A percentile compares a stretch with the other conserved stretches of the same genome.
Conservation (phyloP, 148 eudicot genomes). For the Nepenthes gracilis region DNA sequence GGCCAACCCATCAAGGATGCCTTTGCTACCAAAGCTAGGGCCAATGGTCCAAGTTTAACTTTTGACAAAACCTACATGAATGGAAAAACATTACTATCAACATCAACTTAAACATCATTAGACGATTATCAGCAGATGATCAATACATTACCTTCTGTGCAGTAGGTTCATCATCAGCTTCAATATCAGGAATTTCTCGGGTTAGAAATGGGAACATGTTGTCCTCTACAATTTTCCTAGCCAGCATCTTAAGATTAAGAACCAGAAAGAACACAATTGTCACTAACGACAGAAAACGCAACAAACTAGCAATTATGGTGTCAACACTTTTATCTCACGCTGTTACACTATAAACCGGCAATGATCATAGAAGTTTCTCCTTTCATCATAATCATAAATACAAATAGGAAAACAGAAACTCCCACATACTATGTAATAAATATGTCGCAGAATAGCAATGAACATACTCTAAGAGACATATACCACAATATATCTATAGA, state of each 20-base stretch:
- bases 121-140: conserved; percentile 6
- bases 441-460: neutral
- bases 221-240: conserved; percentile 76
- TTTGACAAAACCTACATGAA: conserved; percentile 58
- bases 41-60: conserved; percentile 60
- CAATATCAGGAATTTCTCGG: conserved; percentile 42
- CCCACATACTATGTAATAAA: neutral
- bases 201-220: conserved; percentile 54
- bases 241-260: conserved; percentile 61
- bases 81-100: conserved; percentile 5
- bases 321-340: no score
- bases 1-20: conserved; percentile 71
- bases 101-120: neutral
- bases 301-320: neutral
- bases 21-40: conserved; percentile 69
- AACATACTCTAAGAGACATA: neutral
- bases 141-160: conserved; percentile 40
- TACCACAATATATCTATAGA: neutral
- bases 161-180: conserved; percentile 41
- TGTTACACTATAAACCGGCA: no score
- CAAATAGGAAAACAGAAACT: no score
- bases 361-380: no score
- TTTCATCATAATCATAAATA: no score
- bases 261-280: conserved; percentile 7
- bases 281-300: conserved; percentile 1